phyloP scores from a whole-genome alignment of 2,329 filamentous ascomycete species.

The Ascochyta koolunga region DNA sequence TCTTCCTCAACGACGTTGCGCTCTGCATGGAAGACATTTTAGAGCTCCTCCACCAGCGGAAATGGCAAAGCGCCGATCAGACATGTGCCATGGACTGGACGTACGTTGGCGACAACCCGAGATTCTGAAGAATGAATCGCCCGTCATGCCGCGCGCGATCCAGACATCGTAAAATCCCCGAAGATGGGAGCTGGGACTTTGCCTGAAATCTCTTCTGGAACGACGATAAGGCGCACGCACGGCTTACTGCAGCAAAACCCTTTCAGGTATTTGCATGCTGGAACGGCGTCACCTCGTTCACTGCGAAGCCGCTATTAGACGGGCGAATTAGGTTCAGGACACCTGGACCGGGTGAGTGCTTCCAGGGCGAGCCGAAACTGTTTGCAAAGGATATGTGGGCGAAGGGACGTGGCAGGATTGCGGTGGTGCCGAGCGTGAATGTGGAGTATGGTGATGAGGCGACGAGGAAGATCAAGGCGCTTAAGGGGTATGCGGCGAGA shows the following conservation, averaged over 20 bases:
- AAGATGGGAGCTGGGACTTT: slow-evolving; percentile 55
- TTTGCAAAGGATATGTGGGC: slow-evolving; percentile 63
- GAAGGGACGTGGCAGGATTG: slow-evolving; percentile 55
- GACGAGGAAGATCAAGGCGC: slow-evolving; percentile 54
- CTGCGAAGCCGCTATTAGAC: slow-evolving; percentile 56
- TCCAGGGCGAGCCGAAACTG: slow-evolving; percentile 61
- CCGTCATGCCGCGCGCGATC: slow-evolving; percentile 59
- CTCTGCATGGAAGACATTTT: slow-evolving; percentile 59
- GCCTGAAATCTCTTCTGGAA: slow-evolving; percentile 56
- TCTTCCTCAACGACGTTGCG: slow-evolving; percentile 85
- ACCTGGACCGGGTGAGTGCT: slow-evolving; percentile 54
- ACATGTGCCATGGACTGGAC: slow-evolving; percentile 67
- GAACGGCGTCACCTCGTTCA: slow-evolving; percentile 62
- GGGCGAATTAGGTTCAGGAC: slow-evolving; percentile 55
- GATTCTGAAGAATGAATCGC: slow-evolving; percentile 66
- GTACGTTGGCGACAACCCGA: slow-evolving; percentile 51
- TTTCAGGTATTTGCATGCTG: slow-evolving; percentile 68
- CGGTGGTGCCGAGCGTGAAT: slow-evolving; percentile 62
- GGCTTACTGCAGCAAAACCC: slow-evolving; percentile 50
- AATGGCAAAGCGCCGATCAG: slow-evolving; percentile 58
- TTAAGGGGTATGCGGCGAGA: slow-evolving; percentile 57
- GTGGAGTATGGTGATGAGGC: slow-evolving; percentile 60
- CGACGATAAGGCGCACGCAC: slow-evolving; percentile 44
- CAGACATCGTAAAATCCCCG: slow-evolving; percentile 62
- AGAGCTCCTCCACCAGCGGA: slow-evolving; percentile 60